These are phyloP conservation scores for Candida ulmi DNA, from an alignment of 805 yeast genomes.

Conservation along the genomic window DNA sequence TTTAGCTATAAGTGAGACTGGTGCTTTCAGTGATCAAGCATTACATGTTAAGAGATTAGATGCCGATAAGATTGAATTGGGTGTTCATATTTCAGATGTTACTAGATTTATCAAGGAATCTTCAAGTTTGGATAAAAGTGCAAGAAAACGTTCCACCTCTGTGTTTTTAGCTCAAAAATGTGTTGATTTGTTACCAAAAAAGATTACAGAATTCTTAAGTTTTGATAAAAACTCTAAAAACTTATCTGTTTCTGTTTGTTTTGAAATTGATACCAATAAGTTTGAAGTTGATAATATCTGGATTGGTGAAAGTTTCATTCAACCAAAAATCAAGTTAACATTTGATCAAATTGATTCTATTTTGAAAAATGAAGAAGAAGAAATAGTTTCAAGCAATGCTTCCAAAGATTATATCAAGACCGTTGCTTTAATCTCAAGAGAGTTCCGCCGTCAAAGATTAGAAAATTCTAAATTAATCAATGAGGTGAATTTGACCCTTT, in stretches of 20 bases:
- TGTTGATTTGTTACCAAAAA: slow-evolving; percentile 60
- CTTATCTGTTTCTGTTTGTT: slow-evolving; percentile 71
- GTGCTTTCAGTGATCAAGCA: slow-evolving; percentile 66
- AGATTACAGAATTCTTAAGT: slow-evolving; percentile 53
- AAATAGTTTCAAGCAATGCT: slow-evolving; percentile 36
- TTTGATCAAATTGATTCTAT: slow-evolving; percentile 53
- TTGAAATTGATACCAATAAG: slow-evolving; percentile 67
- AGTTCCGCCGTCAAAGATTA: slow-evolving; percentile 65
- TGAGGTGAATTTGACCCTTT: slow-evolving; percentile 49
- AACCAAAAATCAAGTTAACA: slow-evolving; percentile 53
- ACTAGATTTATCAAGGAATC: slow-evolving; percentile 68
- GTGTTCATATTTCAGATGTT: slow-evolving; percentile 82
- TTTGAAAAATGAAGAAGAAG: slow-evolving; percentile 26
- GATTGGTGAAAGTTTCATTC: slow-evolving; percentile 66
- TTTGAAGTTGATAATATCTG: slow-evolving; percentile 71
- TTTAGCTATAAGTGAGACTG: slow-evolving; percentile 56
- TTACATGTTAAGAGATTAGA: slow-evolving; percentile 65
- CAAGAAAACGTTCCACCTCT: slow-evolving; percentile 84
- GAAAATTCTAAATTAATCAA: slow-evolving; percentile 42
- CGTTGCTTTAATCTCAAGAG: slow-evolving; percentile 56
- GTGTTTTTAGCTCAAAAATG: slow-evolving; percentile 80
- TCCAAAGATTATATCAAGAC: slow-evolving; percentile 64
- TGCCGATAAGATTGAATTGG: slow-evolving; percentile 65
- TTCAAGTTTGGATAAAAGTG: slow-evolving; percentile 76
- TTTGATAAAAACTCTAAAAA: slow-evolving; percentile 55